These are phyloP conservation scores for Phanerodontia chrysosporium DNA, from an alignment of 768 basidiomycete genomes.

Conservation along the genomic window DNA sequence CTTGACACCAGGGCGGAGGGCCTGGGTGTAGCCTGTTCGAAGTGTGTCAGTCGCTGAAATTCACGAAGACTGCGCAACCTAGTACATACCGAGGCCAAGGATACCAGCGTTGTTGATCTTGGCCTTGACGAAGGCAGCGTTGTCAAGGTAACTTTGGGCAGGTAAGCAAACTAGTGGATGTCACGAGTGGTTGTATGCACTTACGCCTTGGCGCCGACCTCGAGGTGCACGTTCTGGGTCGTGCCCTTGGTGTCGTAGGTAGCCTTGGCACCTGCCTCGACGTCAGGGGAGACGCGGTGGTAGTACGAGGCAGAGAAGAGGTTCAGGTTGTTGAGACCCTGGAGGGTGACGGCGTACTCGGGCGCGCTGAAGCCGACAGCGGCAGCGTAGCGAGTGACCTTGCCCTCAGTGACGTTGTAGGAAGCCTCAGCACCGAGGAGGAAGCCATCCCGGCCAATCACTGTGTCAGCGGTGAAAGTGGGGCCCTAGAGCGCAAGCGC, in stretches of 20 bases:
- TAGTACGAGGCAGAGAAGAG: slow-evolving; percentile 96
- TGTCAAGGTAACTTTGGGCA: slow-evolving; percentile 66
- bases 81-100: slow-evolving; percentile 68
- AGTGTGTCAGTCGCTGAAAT: background rate
- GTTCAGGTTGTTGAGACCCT: slow-evolving; percentile 92
- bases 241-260: slow-evolving; percentile 93
- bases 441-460: slow-evolving; percentile 95
- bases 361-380: slow-evolving; percentile 95
- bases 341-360: slow-evolving; percentile 91
- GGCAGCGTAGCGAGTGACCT: slow-evolving; percentile 86
- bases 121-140: slow-evolving; percentile 91
- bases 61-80: background rate
- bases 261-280: slow-evolving; percentile 95
- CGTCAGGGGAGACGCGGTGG: slow-evolving; percentile 88
- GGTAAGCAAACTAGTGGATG: background rate
- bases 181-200: slow-evolving; percentile 26
- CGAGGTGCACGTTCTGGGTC: slow-evolving; percentile 79
- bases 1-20: slow-evolving; percentile 90
- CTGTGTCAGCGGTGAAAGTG: slow-evolving; percentile 94
- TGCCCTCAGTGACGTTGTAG: slow-evolving; percentile 94
- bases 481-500: slow-evolving; percentile 68
- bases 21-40: slow-evolving; percentile 77
- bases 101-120: slow-evolving; percentile 98
- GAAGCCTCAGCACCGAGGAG: slow-evolving; percentile 93
- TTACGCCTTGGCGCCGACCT: slow-evolving; percentile 94